Conservation (phyloP, 73 alveolate species). For the Paramecium primaurelia region DNA sequence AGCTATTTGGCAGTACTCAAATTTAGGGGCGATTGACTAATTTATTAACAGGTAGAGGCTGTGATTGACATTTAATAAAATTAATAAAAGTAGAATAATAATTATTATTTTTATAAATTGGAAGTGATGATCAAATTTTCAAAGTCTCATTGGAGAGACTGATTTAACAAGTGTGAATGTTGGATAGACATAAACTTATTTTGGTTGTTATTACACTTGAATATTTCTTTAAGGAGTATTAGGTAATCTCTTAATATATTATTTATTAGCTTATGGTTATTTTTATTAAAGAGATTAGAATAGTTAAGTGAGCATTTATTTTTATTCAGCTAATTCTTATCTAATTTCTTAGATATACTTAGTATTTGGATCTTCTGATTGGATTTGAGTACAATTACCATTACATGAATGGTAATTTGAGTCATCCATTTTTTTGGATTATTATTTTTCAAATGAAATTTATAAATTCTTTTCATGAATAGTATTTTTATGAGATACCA, state of each 20-base stretch:
- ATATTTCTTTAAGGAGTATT: slow-evolving; percentile 3
- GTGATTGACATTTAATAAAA: slow-evolving; percentile 17
- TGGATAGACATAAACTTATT: background rate
- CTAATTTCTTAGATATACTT: background rate
- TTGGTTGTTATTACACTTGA: background rate
- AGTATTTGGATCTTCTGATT: background rate
- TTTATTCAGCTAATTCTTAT: slow-evolving; percentile 6
- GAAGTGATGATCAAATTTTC: background rate
- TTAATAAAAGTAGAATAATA: background rate
- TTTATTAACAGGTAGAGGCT: slow-evolving; percentile 27
- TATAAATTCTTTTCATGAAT: background rate
- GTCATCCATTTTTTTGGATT: background rate
- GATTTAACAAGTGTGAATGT: background rate
- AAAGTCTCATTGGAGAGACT: background rate
- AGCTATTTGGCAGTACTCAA: slow-evolving; percentile 14
- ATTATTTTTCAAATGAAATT: background rate
- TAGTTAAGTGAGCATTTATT: background rate
- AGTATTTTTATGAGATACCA: background rate
- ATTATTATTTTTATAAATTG: background rate
- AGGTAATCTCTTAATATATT: background rate
- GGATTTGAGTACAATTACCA: background rate
- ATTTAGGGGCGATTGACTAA: slow-evolving; percentile 53
- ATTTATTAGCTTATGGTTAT: background rate
- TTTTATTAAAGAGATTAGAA: background rate
- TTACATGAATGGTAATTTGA: background rate